phyloP scores from a whole-genome alignment of 306 rosid species.

The Corylus heterophylla region DNA sequence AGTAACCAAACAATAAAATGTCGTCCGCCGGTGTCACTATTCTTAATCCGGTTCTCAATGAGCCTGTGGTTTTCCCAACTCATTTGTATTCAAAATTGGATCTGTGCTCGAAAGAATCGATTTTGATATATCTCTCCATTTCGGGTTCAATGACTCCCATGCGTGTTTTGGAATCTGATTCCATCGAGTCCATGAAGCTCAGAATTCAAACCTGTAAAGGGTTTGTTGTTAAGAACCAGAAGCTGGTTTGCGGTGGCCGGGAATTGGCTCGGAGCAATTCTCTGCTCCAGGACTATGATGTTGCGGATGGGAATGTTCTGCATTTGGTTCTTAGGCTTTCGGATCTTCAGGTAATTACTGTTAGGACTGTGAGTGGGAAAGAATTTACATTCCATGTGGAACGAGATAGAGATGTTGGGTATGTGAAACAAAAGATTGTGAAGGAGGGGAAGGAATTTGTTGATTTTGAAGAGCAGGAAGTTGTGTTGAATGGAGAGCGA shows the following conservation, averaged over 20 bases:
- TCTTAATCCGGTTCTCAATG: slow-evolving; percentile 57
- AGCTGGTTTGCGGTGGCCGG: slow-evolving; percentile 88
- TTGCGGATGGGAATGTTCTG: slow-evolving; percentile 74
- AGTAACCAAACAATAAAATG: slow-evolving; percentile 41
- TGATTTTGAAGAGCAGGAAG: slow-evolving; percentile 78
- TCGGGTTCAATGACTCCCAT: slow-evolving; percentile 63
- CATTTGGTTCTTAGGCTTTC: slow-evolving; percentile 81
- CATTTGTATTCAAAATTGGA: slow-evolving; percentile 33
- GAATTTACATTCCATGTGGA: slow-evolving; percentile 72
- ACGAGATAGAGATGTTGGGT: slow-evolving; percentile 74
- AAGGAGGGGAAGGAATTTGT: slow-evolving; percentile 59
- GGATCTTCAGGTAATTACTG: slow-evolving; percentile 81
- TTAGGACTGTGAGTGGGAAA: slow-evolving; percentile 61
- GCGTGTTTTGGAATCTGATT: slow-evolving; percentile 74
- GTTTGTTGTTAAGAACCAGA: slow-evolving; percentile 76
- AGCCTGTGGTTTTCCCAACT: slow-evolving; percentile 40
- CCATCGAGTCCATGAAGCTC: slow-evolving; percentile 80
- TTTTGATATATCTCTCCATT: slow-evolving; percentile 56
- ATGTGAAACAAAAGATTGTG: slow-evolving; percentile 76
- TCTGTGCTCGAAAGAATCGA: slow-evolving; percentile 49
- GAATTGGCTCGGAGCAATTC: slow-evolving; percentile 78
- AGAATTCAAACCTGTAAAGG: slow-evolving; percentile 70
- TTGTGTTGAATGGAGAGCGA: slow-evolving; percentile 66
- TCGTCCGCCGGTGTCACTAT: slow-evolving; percentile 73
- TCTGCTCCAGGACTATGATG: slow-evolving; percentile 77